A percentile compares a stretch with the other conserved stretches of the same genome.
These are phyloP conservation scores for Rubroshorea leprosula DNA, from an alignment of 345 rosid genomes.

Conservation along the genomic window DNA sequence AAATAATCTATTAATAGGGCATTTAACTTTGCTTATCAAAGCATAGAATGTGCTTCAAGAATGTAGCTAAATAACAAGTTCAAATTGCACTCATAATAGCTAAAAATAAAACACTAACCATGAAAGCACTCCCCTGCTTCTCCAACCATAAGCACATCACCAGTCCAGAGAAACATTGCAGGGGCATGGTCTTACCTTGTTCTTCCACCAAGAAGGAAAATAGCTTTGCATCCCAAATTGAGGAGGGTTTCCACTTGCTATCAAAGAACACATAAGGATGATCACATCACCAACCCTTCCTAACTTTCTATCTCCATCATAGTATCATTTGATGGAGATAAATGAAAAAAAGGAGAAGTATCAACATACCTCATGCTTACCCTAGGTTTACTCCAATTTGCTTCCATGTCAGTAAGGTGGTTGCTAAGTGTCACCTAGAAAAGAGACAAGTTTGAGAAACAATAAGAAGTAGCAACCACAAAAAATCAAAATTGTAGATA, in stretches of 20 bases:
- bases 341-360: background rate
- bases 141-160: constrained; percentile 93
- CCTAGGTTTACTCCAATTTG: constrained; percentile 89
- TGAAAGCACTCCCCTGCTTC: constrained; percentile 95
- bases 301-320: too few relatives aligned
- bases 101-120: constrained; percentile 36
- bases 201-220: constrained; percentile 89
- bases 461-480: too few relatives aligned
- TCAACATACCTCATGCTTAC: constrained; percentile 83
- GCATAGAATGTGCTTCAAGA: background rate
- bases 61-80: background rate
- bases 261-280: too few relatives aligned
- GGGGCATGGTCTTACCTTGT: constrained; percentile 64
- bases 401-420: constrained; percentile 96
- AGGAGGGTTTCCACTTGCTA: too few relatives aligned
- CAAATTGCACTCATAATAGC: too few relatives aligned
- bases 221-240: constrained; percentile 95
- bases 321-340: background rate
- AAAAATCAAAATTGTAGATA: background rate
- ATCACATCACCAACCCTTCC: too few relatives aligned
- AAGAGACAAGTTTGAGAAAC: too few relatives aligned
- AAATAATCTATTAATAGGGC: too few relatives aligned
- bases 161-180: constrained; percentile 92
- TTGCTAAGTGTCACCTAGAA: constrained; percentile 90
- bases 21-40: too few relatives aligned